A percentile compares a stretch with the other conserved stretches of the same genome.
phyloP scores from a whole-genome alignment of 2,329 filamentous ascomycete species.

The Paraphoma chrysanthemicola region DNA sequence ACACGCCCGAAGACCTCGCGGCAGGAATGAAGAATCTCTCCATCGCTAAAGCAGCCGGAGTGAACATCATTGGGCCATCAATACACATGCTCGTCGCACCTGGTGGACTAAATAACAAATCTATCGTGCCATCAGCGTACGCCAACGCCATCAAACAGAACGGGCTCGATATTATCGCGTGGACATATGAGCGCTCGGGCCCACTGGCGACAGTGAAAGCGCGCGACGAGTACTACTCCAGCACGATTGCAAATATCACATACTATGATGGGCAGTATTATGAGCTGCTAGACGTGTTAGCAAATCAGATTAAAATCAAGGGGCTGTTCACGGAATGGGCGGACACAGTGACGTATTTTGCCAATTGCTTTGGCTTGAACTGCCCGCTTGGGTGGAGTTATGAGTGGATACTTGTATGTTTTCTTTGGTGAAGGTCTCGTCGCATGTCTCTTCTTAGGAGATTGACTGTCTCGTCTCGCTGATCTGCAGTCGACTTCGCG shows the following conservation, averaged over 20 bases:
- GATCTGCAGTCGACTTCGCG: too few relatives aligned
- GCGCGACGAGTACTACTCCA: constrained; percentile 41
- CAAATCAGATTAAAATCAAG: constrained; percentile 64
- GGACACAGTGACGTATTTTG: constrained; percentile 70
- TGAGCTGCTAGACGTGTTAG: constrained; percentile 66
- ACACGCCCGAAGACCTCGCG: constrained; percentile 55
- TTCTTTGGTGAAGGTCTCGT: too few relatives aligned
- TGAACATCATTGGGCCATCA: constrained; percentile 67
- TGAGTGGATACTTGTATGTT: not conserved
- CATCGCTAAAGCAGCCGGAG: constrained; percentile 61
- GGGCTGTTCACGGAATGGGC: constrained; percentile 72
- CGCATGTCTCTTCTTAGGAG: too few relatives aligned
- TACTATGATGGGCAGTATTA: constrained; percentile 70
- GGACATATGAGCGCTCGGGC: constrained; percentile 70
- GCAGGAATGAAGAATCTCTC: constrained; percentile 62
- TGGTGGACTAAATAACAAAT: constrained; percentile 47
- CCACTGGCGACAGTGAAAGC: constrained; percentile 58
- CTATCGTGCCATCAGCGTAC: constrained; percentile 67
- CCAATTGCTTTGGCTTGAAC: constrained; percentile 66
- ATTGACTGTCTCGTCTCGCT: too few relatives aligned
- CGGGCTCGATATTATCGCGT: constrained; percentile 69
- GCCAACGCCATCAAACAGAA: constrained; percentile 65
- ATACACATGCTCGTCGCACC: constrained; percentile 64
- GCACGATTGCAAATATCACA: constrained; percentile 59
- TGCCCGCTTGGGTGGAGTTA: constrained; percentile 22